These are phyloP conservation scores for Peniophora sp. DNA, from an alignment of 1,284 basidiomycete genomes.

Conservation along the genomic window DNA sequence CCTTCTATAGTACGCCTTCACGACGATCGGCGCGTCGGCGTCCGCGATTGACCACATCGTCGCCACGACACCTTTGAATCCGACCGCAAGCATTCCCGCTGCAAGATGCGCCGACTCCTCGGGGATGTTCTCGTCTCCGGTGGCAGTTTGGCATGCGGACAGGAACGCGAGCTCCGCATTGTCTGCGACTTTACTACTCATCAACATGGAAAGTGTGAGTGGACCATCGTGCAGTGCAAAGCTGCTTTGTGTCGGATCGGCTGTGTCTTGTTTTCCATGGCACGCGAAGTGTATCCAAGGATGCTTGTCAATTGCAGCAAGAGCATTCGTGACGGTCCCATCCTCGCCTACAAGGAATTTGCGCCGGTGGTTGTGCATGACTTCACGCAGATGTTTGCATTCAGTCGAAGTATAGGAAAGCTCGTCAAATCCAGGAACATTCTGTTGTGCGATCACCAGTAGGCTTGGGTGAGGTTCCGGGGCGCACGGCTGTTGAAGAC, in stretches of 20 bases:
- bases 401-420: neutral
- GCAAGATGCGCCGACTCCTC: conserved; percentile 18
- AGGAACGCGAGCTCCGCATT: conserved; percentile 9
- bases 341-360: conserved; percentile 8
- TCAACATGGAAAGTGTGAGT: neutral
- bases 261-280: neutral
- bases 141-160: conserved; percentile 17
- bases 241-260: neutral
- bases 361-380: conserved; percentile 7
- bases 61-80: conserved; percentile 14
- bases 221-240: conserved; percentile 1
- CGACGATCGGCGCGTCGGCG: conserved; percentile 7
- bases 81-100: conserved; percentile 17
- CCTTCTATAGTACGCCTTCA: conserved; percentile 7
- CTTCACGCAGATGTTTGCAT: conserved; percentile 1
- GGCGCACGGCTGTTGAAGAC: neutral
- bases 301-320: neutral
- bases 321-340: neutral
- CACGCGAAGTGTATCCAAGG: conserved; percentile 1
- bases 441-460: conserved; percentile 3
- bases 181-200: neutral
- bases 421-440: neutral
- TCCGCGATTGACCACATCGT: conserved; percentile 19
- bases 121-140: conserved; percentile 12
- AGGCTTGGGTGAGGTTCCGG: neutral